Evolutionary conservation across 495 filamentous ascomycete genomes (phyloP).

Genomic region (Lasiosphaeris hirsuta): DNA sequence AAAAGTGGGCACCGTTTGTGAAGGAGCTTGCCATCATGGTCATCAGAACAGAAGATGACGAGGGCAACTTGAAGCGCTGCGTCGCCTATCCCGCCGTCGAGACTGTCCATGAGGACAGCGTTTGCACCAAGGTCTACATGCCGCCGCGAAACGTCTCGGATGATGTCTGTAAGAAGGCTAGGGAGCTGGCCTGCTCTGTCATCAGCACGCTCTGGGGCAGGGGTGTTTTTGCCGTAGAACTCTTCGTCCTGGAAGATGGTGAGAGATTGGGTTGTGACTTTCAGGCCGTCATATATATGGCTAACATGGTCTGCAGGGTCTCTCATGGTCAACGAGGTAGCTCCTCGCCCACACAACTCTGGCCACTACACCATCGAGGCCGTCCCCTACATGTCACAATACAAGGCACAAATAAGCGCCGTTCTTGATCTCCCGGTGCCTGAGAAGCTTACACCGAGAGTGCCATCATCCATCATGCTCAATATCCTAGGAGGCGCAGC

Average conservation of each 20-base stretch:
- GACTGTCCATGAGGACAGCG: conserved; percentile 90
- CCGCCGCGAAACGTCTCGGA: conserved; percentile 72
- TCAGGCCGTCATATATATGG: neutral
- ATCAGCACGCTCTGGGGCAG: conserved; percentile 78
- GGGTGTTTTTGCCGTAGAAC: conserved; percentile 93
- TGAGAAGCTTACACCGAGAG: conserved; percentile 56
- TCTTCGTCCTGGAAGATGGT: conserved; percentile 84
- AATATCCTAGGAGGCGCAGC: conserved; percentile 85
- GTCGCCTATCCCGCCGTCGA: conserved; percentile 88
- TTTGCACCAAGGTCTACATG: conserved; percentile 90
- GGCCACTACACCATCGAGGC: conserved; percentile 98
- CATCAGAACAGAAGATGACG: conserved; percentile 77
- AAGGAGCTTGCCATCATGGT: conserved; percentile 94
- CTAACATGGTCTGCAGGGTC: conserved; percentile 32
- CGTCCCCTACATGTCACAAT: conserved; percentile 80
- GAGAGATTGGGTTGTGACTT: conserved; percentile 23
- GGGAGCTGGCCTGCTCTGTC: conserved; percentile 73
- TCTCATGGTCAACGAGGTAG: conserved; percentile 86
- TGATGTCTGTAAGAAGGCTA: conserved; percentile 59
- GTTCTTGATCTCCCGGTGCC: conserved; percentile 77
- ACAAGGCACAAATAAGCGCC: conserved; percentile 81
- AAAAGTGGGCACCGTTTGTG: conserved; percentile 84
- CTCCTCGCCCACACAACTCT: conserved; percentile 93
- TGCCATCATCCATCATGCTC: conserved; percentile 78
- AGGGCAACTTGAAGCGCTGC: conserved; percentile 43